These are phyloP conservation scores for Aspergillus floridensis DNA, from an alignment of 2,329 filamentous ascomycete species.

Conservation along the genomic window DNA sequence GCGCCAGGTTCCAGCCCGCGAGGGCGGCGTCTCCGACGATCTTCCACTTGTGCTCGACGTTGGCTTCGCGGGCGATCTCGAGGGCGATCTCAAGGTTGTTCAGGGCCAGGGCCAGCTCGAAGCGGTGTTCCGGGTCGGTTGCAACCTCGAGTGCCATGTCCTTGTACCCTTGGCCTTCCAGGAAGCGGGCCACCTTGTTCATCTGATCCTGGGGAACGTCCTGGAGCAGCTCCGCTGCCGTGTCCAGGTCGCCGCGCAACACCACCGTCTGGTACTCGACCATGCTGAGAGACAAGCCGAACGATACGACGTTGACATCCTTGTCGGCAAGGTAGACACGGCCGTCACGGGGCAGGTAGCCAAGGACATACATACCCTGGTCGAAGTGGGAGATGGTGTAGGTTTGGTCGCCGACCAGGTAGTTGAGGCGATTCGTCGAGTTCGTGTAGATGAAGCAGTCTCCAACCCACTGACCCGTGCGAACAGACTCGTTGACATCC, in stretches of 20 bases:
- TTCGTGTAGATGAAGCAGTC: conserved; percentile 99
- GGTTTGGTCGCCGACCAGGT: conserved; percentile 94
- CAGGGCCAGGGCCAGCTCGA: conserved; percentile 81
- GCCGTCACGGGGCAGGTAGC: conserved; percentile 94
- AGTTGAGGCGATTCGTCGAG: conserved; percentile 92
- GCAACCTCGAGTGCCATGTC: conserved; percentile 92
- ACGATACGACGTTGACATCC: conserved; percentile 88
- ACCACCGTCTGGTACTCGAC: conserved; percentile 97
- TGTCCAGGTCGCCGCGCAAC: conserved; percentile 87
- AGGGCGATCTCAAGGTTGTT: conserved; percentile 82
- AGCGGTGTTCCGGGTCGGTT: conserved; percentile 93
- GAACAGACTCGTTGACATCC: conserved; percentile 88
- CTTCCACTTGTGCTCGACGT: conserved; percentile 98
- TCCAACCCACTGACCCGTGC: conserved; percentile 95
- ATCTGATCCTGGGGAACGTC: conserved; percentile 89
- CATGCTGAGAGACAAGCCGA: conserved; percentile 83
- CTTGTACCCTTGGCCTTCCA: conserved; percentile 96
- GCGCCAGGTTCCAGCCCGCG: conserved; percentile 75
- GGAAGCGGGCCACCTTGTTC: conserved; percentile 96
- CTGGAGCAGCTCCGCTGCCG: conserved; percentile 77
- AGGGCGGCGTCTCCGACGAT: conserved; percentile 90
- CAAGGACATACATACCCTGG: conserved; percentile 88
- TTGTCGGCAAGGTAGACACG: conserved; percentile 94
- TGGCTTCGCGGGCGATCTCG: conserved; percentile 75
- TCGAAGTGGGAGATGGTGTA: conserved; percentile 98